A percentile compares a stretch with the other conserved stretches of the same genome.
Conservation (phyloP, 805 yeast species). For the Lipomyces lipofer region DNA sequence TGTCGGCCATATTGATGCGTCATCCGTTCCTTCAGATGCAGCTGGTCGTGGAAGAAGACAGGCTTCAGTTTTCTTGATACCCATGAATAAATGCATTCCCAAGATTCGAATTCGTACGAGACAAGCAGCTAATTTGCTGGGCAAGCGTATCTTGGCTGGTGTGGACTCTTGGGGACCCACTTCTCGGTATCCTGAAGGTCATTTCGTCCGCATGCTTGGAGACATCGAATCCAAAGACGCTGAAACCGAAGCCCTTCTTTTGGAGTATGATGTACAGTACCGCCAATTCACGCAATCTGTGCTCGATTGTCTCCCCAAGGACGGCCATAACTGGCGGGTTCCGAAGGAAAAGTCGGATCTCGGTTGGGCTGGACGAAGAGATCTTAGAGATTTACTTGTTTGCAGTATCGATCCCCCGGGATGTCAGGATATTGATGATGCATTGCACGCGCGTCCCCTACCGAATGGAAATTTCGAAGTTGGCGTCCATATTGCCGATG, state of each 20-base stretch:
- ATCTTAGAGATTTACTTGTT: constrained; percentile 81
- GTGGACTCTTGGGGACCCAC: constrained; percentile 89
- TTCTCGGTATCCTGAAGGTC: constrained; percentile 90
- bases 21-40: constrained; percentile 51
- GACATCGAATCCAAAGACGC: constrained; percentile 89
- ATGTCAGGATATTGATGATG: constrained; percentile 98
- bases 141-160: constrained; percentile 87
- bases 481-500: constrained; percentile 99
- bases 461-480: constrained; percentile 96
- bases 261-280: constrained; percentile 96
- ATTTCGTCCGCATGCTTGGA: constrained; percentile 86
- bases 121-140: constrained; percentile 76
- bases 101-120: constrained; percentile 84
- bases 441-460: constrained; percentile 78
- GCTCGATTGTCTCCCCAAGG: constrained; percentile 85
- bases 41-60: constrained; percentile 56
- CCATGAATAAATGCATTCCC: constrained; percentile 89
- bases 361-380: constrained; percentile 58
- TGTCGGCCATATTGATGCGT: constrained; percentile 88
- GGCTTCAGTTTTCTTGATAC: constrained; percentile 65
- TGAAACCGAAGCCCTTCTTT: constrained; percentile 88
- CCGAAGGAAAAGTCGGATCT: constrained; percentile 59
- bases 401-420: constrained; percentile 98
- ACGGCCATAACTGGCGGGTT: constrained; percentile 91
- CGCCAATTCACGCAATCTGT: constrained; percentile 93